Percentiles rank a stretch among this genome's conserved stretches.
Evolutionary conservation across 2,329 filamentous ascomycete species (phyloP).

Genomic region (Aspergillus eucalypticola): DNA sequence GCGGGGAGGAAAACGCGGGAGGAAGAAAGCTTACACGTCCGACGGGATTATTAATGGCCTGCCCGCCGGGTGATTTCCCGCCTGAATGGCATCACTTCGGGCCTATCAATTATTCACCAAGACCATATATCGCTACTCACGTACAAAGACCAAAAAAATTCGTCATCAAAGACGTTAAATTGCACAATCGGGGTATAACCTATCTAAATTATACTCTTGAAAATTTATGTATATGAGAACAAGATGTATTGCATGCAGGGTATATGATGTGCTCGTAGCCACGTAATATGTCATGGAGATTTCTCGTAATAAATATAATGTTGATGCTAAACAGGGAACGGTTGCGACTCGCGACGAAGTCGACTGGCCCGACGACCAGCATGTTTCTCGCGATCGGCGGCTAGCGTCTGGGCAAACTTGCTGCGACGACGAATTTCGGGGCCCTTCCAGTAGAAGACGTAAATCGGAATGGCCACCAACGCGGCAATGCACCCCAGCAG

Average conservation of each 20-base stretch:
- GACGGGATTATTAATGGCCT: background rate
- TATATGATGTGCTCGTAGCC: background rate
- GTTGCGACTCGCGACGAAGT: slow-evolving; percentile 3
- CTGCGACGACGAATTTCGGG: slow-evolving; percentile 57
- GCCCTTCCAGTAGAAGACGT: slow-evolving; percentile 67
- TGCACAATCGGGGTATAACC: background rate
- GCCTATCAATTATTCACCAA: no score
- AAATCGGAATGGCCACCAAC: slow-evolving; percentile 64
- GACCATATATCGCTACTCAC: no score
- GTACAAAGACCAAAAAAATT: no score
- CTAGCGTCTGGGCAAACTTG: slow-evolving; percentile 50
- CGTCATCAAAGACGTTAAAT: no score
- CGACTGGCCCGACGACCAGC: slow-evolving; percentile 18
- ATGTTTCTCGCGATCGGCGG: slow-evolving; percentile 17
- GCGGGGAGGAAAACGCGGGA: no score
- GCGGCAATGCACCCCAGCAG: slow-evolving; percentile 65
- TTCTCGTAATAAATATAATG: background rate
- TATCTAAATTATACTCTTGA: background rate
- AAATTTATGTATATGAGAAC: background rate
- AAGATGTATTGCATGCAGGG: background rate
- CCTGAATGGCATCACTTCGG: no score
- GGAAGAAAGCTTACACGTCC: no score
- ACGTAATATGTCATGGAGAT: background rate
- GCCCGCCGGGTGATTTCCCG: background rate
- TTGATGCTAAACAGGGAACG: background rate